Evolutionary conservation across 2,329 filamentous ascomycete species (phyloP), one percentile per base, ranked within the genome.

Genomic region (Neurospora crassa): DNA sequence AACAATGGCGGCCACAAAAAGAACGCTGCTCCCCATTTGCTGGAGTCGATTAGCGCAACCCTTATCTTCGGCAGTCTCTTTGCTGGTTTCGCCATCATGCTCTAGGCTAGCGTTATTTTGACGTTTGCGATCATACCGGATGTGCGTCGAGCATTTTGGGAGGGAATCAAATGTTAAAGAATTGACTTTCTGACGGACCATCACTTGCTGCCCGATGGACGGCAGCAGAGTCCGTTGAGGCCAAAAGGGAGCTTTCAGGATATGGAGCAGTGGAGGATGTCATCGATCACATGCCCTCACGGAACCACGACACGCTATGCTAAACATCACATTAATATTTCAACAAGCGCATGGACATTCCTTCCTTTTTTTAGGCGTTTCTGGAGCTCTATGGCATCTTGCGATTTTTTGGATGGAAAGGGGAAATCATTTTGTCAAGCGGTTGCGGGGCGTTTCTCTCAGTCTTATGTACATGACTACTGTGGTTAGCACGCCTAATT

Each of bases 61-160:
- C 47, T 78, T 41, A 82, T 87, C 71, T 79, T 76, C n/a, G 75
- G 74, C 16, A 70, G 78, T 34, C 59, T 80, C 20, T 77, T 78
- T 41, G 77, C 75, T 24, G 77, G 77, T n/a, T 75, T 78, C 59
- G 76, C 76, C 24, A 41, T 79, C 71, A 75, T 88, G 73, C 80
- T 88, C 72, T 88, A 79, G 16, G 53, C 53, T 34, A 63, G 53
- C 24, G 53, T 29, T 29, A 24, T 53, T 24, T 29, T 53, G 20
- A 53, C 45, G 45, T 53, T 53, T 53, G 45, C 20, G 20, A 12
- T 29, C 45, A 20, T 53, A 53, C 45, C 45, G 45, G 45, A 24
- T 53, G 45, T 24, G 45, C 45, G 45, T 63, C 53, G 14, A 34
- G 53, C 53, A 8, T 53, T 24, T 63, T 29, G 29, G 29, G 3